Evolutionary conservation across 2,329 filamentous ascomycete species (phyloP).

Genomic region (Coleophoma crateriformis): DNA sequence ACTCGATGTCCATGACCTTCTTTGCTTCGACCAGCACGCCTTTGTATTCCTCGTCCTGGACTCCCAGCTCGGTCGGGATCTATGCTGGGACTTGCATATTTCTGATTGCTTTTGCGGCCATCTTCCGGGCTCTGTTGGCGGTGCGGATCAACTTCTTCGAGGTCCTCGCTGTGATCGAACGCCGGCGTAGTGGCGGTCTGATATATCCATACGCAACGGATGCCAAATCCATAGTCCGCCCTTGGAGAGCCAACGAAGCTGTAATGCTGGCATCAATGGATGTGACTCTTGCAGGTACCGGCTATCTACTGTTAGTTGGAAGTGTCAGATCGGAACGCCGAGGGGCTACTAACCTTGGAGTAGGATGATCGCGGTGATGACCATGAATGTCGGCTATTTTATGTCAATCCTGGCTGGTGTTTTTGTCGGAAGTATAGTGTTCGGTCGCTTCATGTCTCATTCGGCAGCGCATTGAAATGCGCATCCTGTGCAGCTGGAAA

Average conservation of each 20-base stretch:
- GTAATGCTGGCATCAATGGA: conserved; percentile 63
- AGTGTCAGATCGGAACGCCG: background rate
- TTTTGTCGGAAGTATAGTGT: conserved; percentile 69
- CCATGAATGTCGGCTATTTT: conserved; percentile 78
- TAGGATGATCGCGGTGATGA: conserved; percentile 89
- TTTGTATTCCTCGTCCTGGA: conserved; percentile 64
- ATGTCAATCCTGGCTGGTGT: conserved; percentile 66
- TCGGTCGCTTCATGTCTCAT: conserved; percentile 2
- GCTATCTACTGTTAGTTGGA: conserved; percentile 71
- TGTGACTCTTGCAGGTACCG: conserved; percentile 62
- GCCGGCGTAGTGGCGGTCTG: conserved; percentile 2
- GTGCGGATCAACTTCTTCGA: conserved; percentile 37
- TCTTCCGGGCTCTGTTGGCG: conserved; percentile 65
- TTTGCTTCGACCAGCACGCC: conserved; percentile 53
- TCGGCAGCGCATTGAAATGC: conserved; percentile 1
- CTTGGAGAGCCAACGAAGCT: conserved; percentile 76
- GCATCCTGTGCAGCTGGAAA: background rate
- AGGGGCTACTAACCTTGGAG: conserved; percentile 7
- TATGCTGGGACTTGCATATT: conserved; percentile 91
- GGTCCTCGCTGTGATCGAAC: conserved; percentile 3
- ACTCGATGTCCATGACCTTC: conserved; percentile 50
- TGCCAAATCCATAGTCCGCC: background rate
- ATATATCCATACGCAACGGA: background rate
- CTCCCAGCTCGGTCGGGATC: conserved; percentile 57
- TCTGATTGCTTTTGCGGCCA: conserved; percentile 65